Conservation (phyloP, 2,329 filamentous ascomycete species). For the Exophiala bonariae region DNA sequence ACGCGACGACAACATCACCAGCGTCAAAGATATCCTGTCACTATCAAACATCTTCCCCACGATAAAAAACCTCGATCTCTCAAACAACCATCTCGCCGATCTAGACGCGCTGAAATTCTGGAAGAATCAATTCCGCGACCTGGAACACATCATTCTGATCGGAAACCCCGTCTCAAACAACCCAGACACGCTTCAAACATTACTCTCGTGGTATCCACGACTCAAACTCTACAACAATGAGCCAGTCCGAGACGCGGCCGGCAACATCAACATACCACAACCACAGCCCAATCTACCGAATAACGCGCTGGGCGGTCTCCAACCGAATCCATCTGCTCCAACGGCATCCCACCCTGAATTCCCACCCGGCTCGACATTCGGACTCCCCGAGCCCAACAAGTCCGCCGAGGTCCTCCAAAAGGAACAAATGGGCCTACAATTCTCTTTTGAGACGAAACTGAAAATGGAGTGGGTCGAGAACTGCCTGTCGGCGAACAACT, state of each 20-base stretch:
- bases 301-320: constrained; percentile 74
- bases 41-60: constrained; percentile 80
- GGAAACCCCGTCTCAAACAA: constrained; percentile 71
- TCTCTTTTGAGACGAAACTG: constrained; percentile 78
- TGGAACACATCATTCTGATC: constrained; percentile 78
- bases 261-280: constrained; percentile 48
- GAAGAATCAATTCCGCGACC: constrained; percentile 73
- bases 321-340: constrained; percentile 43
- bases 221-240: constrained; percentile 74
- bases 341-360: constrained; percentile 47
- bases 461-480: constrained; percentile 74
- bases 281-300: constrained; percentile 29
- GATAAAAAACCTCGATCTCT: constrained; percentile 84
- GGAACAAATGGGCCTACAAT: constrained; percentile 67
- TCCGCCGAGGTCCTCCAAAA: constrained; percentile 58
- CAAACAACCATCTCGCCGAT: constrained; percentile 73
- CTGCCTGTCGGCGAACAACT: constrained; percentile 76
- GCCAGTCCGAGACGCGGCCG: constrained; percentile 67
- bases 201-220: constrained; percentile 80
- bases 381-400: constrained; percentile 43
- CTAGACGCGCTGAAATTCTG: constrained; percentile 70
- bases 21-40: constrained; percentile 70
- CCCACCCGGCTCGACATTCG: constrained; percentile 37
- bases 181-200: constrained; percentile 64
- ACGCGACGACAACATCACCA: constrained; percentile 74